Conservation (phyloP, 2,329 filamentous ascomycete genomes). For the Tricladium varicosporioides region DNA sequence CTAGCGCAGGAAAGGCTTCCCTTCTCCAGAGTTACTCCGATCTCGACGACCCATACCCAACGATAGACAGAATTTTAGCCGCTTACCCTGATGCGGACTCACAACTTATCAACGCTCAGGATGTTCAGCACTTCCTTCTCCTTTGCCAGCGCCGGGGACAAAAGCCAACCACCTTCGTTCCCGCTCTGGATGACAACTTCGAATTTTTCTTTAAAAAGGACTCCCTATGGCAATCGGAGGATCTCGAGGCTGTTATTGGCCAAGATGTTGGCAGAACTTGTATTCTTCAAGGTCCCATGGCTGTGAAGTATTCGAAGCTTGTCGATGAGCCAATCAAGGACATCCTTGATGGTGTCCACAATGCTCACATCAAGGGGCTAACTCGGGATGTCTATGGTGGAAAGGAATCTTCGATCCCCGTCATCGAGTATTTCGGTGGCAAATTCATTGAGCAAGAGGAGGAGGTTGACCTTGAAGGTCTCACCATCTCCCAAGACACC, state of each 20-base stretch:
- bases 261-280: conserved; percentile 96
- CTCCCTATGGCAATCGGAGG: conserved; percentile 98
- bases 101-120: conserved; percentile 96
- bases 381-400: conserved; percentile 77
- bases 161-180: conserved; percentile 96
- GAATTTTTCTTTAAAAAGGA: conserved; percentile 99
- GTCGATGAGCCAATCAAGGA: conserved; percentile 94
- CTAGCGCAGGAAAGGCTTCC: conserved; percentile 68
- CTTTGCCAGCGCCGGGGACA: conserved; percentile 89
- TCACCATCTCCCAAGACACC: conserved; percentile 77
- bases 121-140: conserved; percentile 94
- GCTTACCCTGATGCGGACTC: conserved; percentile 82
- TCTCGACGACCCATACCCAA: conserved; percentile 75
- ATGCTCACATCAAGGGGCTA: conserved; percentile 79
- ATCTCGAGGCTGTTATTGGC: conserved; percentile 89
- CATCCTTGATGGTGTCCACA: conserved; percentile 87
- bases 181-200: conserved; percentile 92
- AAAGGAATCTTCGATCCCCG: conserved; percentile 72
- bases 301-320: conserved; percentile 83
- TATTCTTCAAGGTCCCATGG: conserved; percentile 92
- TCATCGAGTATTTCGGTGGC: conserved; percentile 93
- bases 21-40: conserved; percentile 88
- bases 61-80: conserved; percentile 75
- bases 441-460: conserved; percentile 72
- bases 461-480: conserved; percentile 77